Conservation (phyloP, 805 yeast species). For the Monosporozyma siamensis region DNA sequence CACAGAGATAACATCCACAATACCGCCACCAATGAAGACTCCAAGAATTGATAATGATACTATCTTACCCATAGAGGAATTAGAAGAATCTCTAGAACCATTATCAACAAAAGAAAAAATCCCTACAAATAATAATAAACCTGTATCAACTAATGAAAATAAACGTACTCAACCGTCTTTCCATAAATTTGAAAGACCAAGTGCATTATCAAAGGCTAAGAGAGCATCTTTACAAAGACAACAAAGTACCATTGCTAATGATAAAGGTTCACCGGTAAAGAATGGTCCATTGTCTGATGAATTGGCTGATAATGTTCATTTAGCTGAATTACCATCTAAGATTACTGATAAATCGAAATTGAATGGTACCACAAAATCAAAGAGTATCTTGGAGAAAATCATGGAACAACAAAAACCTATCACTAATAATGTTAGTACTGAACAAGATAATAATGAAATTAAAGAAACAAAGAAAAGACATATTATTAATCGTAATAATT, state of each 20-base stretch:
- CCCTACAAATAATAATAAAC: background rate
- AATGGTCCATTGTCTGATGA: slow-evolving; percentile 14
- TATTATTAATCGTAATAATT: background rate
- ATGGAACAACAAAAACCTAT: slow-evolving; percentile 3
- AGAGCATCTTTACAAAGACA: slow-evolving; percentile 13
- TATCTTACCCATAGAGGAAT: background rate
- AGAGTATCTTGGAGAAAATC: slow-evolving; percentile 4
- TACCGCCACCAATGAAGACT: background rate
- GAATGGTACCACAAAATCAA: no score
- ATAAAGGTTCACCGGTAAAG: slow-evolving; percentile 25
- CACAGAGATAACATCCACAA: background rate
- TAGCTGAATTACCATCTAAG: slow-evolving; percentile 25
- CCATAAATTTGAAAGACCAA: slow-evolving; percentile 2
- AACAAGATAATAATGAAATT: background rate
- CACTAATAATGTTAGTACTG: no score
- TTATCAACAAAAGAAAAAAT: background rate
- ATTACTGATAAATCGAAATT: no score
- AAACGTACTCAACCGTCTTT: no score
- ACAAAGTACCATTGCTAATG: slow-evolving; percentile 28
- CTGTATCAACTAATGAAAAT: no score
- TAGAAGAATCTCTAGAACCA: background rate
- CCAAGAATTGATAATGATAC: background rate
- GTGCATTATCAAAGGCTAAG: slow-evolving; percentile 1
- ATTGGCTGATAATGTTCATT: slow-evolving; percentile 16
- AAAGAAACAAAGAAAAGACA: background rate